A percentile compares a stretch with the other conserved stretches of the same genome.
phyloP scores from a whole-genome alignment of 2,329 filamentous ascomycete species.

The Rhynchosporium secalis region DNA sequence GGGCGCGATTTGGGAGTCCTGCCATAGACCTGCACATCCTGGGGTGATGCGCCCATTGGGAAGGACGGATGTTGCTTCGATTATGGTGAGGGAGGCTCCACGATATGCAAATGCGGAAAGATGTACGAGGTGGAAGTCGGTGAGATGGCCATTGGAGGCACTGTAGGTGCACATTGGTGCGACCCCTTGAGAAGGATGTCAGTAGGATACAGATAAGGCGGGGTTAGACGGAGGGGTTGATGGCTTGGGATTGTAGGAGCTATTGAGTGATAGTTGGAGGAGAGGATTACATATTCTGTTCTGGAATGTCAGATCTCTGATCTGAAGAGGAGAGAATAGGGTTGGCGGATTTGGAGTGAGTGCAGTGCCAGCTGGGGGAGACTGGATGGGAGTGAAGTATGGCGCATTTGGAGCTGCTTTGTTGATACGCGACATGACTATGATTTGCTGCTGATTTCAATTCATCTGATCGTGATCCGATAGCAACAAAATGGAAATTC shows the following conservation, averaged over 20 bases:
- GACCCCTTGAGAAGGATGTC: constrained; percentile 37
- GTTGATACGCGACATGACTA: constrained; percentile 15
- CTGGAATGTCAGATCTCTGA: constrained; percentile 46
- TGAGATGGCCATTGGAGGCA: constrained; percentile 36
- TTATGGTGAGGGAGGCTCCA: constrained; percentile 40
- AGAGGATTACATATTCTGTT: constrained; percentile 44
- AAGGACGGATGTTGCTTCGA: constrained; percentile 41
- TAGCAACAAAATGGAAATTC: too few relatives aligned
- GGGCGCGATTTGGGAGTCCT: constrained; percentile 42
- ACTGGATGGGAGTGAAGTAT: constrained; percentile 39
- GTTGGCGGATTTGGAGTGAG: constrained; percentile 36
- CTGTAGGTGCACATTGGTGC: constrained; percentile 50
- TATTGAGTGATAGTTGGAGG: not conserved
- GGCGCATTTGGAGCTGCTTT: constrained; percentile 31
- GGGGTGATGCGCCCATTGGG: constrained; percentile 40
- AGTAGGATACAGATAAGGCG: constrained; percentile 5
- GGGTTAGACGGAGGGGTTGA: constrained; percentile 6
- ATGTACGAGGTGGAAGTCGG: constrained; percentile 40
- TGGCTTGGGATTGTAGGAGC: not conserved
- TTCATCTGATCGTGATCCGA: not conserved
- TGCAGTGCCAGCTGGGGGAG: constrained; percentile 37
- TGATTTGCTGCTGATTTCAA: not conserved
- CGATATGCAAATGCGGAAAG: constrained; percentile 38
- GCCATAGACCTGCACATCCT: constrained; percentile 40
- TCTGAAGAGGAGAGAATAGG: constrained; percentile 48